phyloP scores from a whole-genome alignment of 225 moss, liverwort and hornwort genomes.

The Lunularia cruciata region DNA sequence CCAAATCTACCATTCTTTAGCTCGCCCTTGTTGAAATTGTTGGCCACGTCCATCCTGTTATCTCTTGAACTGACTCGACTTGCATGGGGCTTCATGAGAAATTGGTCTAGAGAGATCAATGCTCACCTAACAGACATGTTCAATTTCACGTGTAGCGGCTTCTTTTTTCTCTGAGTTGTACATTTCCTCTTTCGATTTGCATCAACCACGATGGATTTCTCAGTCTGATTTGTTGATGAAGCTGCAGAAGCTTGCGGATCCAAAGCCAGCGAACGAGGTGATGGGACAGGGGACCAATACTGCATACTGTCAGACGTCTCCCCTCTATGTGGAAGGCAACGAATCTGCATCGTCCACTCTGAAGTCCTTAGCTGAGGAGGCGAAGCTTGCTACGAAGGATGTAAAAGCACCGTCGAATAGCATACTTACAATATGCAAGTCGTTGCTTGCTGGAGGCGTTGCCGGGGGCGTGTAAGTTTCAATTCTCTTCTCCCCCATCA shows the following conservation, averaged over 20 bases:
- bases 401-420: constrained; percentile 82
- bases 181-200: background rate
- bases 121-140: background rate
- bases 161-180: background rate
- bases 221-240: constrained; percentile 45
- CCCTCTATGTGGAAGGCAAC: constrained; percentile 88
- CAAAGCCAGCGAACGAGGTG: constrained; percentile 52
- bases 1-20: background rate
- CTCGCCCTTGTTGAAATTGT: no score
- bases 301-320: constrained; percentile 87
- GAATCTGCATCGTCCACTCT: constrained; percentile 67
- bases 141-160: background rate
- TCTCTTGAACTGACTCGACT: no score
- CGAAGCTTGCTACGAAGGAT: constrained; percentile 80
- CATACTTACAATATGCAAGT: constrained; percentile 75
- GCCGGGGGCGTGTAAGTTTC: constrained; percentile 95
- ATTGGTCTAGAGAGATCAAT: no score
- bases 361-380: constrained; percentile 75
- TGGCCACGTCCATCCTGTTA: no score
- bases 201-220: constrained; percentile 44
- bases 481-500: background rate
- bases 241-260: constrained; percentile 59
- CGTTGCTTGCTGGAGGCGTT: constrained; percentile 90
- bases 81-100: no score
- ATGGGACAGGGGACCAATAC: constrained; percentile 89